These are phyloP conservation scores for Schizochytrium sp. DNA, from an alignment of 108 stramenopile species.

Conservation along the genomic window DNA sequence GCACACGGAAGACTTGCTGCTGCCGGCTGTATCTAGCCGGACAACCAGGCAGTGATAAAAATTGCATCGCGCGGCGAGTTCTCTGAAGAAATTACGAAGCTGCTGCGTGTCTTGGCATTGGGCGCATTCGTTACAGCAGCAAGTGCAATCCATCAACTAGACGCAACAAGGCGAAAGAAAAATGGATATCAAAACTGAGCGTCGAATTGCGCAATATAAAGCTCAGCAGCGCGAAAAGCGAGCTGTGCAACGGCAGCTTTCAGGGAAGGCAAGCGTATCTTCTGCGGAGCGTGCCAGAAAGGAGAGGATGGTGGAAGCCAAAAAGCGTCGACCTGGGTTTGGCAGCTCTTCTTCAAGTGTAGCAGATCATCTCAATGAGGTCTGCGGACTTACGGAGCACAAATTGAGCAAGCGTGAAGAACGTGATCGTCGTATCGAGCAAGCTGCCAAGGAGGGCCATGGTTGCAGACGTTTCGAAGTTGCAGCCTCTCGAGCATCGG, in stretches of 20 bases:
- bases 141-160: no score
- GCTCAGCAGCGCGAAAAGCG: constrained; percentile 52
- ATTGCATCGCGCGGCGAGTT: no score
- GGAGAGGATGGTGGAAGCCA: not conserved
- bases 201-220: constrained; percentile 49
- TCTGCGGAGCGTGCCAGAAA: constrained; percentile 25
- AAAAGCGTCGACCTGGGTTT: constrained; percentile 30
- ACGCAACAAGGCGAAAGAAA: not conserved
- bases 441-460: constrained; percentile 7
- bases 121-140: no score
- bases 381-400: constrained; percentile 41
- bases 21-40: no score
- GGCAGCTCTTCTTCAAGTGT: constrained; percentile 50
- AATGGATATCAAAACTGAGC: constrained; percentile 46
- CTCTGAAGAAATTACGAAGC: no score
- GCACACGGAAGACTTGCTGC: no score
- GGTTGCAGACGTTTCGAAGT: constrained; percentile 54
- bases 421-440: constrained; percentile 27
- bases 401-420: constrained; percentile 45
- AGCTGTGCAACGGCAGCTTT: not conserved
- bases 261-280: not conserved
- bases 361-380: constrained; percentile 55
- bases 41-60: no score
- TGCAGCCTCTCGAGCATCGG: not conserved
- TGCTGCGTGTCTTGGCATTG: no score